Conservation (phyloP, 805 yeast genomes). For the Suhomyces sp. region DNA sequence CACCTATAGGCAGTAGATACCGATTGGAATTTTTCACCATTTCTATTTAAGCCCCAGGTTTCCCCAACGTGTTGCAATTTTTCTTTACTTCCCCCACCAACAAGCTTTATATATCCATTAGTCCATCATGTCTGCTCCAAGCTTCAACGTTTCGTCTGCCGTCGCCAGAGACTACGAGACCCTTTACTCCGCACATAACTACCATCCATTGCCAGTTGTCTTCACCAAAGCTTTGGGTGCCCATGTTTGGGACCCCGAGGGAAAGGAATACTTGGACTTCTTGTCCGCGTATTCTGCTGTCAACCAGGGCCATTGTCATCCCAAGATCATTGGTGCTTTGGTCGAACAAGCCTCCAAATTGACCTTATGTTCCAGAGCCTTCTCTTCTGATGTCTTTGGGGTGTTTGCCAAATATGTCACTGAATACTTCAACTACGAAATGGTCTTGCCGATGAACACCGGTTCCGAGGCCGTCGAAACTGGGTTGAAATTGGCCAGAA, state of each 20-base stretch:
- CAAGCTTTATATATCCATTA: too few species aligned
- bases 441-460: conserved; percentile 96
- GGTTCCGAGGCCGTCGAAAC: conserved; percentile 99
- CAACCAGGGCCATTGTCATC: conserved; percentile 98
- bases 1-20: conserved; percentile 19
- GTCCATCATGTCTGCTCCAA: conserved; percentile 27
- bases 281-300: conserved; percentile 95
- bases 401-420: conserved; percentile 83
- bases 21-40: too few species aligned
- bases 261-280: conserved; percentile 89
- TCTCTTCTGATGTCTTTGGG: conserved; percentile 86
- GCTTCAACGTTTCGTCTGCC: conserved; percentile 56
- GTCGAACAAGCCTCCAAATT: conserved; percentile 81
- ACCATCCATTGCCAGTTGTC: conserved; percentile 95
- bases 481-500: conserved; percentile 88
- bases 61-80: conserved; percentile 1
- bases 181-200: conserved; percentile 91
- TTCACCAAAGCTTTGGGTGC: conserved; percentile 86
- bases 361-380: conserved; percentile 90
- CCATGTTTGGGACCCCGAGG: conserved; percentile 98
- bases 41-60: too few species aligned
- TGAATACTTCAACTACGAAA: conserved; percentile 85
- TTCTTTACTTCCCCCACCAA: too few species aligned
- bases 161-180: conserved; percentile 69
- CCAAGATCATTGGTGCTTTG: conserved; percentile 81